Conservation (phyloP, 1,284 basidiomycete genomes). For the Tetrapyrgos nigripes region DNA sequence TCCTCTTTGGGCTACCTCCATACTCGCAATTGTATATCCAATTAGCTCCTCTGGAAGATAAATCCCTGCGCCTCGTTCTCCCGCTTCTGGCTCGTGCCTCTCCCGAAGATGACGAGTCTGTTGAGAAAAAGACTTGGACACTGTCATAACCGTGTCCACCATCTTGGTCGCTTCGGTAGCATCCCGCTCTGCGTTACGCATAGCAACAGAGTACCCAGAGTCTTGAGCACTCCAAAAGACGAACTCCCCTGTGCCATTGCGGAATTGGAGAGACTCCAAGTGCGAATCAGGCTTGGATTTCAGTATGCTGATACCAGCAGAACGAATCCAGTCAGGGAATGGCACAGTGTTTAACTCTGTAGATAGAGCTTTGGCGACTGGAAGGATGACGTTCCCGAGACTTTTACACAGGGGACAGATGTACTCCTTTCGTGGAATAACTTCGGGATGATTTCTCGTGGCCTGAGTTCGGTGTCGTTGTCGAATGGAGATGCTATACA, state of each 20-base stretch:
- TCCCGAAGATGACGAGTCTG: slow-evolving; percentile 80
- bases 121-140: slow-evolving; percentile 72
- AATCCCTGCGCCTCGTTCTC: slow-evolving; percentile 78
- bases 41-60: slow-evolving; percentile 91
- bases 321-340: slow-evolving; percentile 84
- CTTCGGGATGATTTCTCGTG: slow-evolving; percentile 95
- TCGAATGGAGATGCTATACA: slow-evolving; percentile 88
- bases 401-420: slow-evolving; percentile 99
- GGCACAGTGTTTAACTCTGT: slow-evolving; percentile 59
- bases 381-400: slow-evolving; percentile 93
- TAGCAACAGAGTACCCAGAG: slow-evolving; percentile 62
- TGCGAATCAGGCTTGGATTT: slow-evolving; percentile 77
- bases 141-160: slow-evolving; percentile 78
- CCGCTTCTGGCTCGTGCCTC: slow-evolving; percentile 71
- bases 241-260: slow-evolving; percentile 83
- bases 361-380: slow-evolving; percentile 63
- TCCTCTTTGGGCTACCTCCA: slow-evolving; percentile 85
- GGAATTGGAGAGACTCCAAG: slow-evolving; percentile 73
- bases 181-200: slow-evolving; percentile 54
- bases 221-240: slow-evolving; percentile 86
- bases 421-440: slow-evolving; percentile 91
- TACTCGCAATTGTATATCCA: slow-evolving; percentile 86
- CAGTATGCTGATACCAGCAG: slow-evolving; percentile 80
- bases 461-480: slow-evolving; percentile 91
- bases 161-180: slow-evolving; percentile 73